A percentile compares a stretch with the other conserved stretches of the same genome.
phyloP scores from a whole-genome alignment of 2,329 filamentous ascomycete species.

The Fusarium foetens region DNA sequence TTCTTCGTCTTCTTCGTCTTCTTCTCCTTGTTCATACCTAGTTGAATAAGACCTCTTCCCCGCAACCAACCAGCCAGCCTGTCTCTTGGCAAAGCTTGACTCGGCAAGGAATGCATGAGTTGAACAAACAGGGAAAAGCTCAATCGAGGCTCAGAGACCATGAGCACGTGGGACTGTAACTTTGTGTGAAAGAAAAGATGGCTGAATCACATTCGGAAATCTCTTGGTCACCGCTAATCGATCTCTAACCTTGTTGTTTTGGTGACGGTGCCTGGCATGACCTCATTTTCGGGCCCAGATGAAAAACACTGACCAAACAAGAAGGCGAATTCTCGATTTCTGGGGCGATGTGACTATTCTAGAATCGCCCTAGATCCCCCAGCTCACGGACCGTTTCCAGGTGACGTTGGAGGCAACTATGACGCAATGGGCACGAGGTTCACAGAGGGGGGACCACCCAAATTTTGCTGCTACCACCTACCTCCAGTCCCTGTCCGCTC shows the following conservation, averaged over 20 bases:
- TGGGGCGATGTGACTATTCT: slow-evolving; percentile 8
- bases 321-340: not conserved
- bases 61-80: not conserved
- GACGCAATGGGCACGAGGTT: slow-evolving; percentile 18
- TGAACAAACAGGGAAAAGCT: not conserved
- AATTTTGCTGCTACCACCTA: slow-evolving; percentile 4
- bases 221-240: slow-evolving; percentile 12
- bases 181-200: not conserved
- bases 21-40: no score
- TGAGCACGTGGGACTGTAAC: not conserved
- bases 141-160: not conserved
- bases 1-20: not conserved
- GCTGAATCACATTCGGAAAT: slow-evolving; percentile 8
- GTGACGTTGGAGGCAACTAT: slow-evolving; percentile 28
- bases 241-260: slow-evolving; percentile 9
- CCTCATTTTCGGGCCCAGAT: slow-evolving; percentile 6
- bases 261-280: slow-evolving; percentile 5
- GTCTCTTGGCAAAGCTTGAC: slow-evolving; percentile 12
- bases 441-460: slow-evolving; percentile 3
- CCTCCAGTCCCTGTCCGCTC: not conserved
- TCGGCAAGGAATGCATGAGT: not conserved
- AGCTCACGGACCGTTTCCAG: not conserved
- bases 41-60: not conserved
- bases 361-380: slow-evolving; percentile 14
- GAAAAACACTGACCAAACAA: not conserved